Conservation (phyloP, 129 eudicot genomes). For the Flaveria linearis region DNA sequence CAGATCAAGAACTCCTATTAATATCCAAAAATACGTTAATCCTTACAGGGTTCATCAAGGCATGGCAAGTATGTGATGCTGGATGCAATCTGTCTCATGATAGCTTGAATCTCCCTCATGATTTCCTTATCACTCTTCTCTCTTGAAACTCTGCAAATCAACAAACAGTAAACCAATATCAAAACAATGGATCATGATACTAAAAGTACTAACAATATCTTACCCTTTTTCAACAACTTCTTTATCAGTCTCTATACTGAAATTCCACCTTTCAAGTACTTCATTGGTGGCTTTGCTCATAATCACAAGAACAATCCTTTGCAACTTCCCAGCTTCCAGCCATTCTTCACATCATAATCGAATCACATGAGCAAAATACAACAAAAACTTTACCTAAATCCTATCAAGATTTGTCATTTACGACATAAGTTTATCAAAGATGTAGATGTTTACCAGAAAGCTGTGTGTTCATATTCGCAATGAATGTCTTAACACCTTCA, state of each 20-base stretch:
- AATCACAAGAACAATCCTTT: conserved; percentile 86
- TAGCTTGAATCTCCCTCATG: conserved; percentile 97
- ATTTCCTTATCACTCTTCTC: conserved; percentile 97
- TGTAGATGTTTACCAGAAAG: conserved; percentile 51
- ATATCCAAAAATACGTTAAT: conserved; percentile 1
- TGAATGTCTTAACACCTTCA: conserved; percentile 85
- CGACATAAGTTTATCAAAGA: neutral
- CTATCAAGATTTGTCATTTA: neutral
- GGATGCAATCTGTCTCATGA: conserved; percentile 95
- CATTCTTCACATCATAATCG: conserved; percentile 54
- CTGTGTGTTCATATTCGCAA: conserved; percentile 75
- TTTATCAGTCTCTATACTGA: conserved; percentile 78
- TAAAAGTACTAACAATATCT: conserved; percentile 2
- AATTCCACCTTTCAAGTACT: conserved; percentile 96
- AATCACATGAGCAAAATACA: neutral
- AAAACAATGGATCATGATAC: neutral
- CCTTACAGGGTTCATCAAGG: conserved; percentile 92
- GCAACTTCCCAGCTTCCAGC: conserved; percentile 93
- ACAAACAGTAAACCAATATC: conserved; percentile 23
- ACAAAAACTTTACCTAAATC: neutral
- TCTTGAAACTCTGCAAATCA: conserved; percentile 58
- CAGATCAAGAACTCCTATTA: neutral
- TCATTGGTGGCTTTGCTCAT: conserved; percentile 85
- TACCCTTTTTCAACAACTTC: conserved; percentile 96
- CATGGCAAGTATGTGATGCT: conserved; percentile 94